Conservation (phyloP, 2,329 filamentous ascomycete genomes). For the Harringtonia lauricola region DNA sequence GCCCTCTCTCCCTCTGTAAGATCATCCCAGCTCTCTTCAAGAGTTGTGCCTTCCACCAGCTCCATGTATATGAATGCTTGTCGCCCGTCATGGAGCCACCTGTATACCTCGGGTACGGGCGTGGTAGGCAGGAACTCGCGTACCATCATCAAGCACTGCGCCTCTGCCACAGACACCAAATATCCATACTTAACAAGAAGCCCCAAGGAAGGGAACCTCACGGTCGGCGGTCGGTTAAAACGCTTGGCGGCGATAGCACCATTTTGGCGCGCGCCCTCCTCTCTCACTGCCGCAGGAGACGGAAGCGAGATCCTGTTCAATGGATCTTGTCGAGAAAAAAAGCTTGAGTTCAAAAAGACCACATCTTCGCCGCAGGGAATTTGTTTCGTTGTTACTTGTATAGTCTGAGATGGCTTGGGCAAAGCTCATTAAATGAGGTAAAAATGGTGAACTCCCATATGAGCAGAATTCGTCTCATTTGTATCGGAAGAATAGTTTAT, state of each 20-base stretch:
- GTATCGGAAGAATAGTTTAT: no score
- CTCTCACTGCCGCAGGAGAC: neutral
- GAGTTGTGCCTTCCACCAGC: slow-evolving; percentile 11
- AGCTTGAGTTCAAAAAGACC: neutral
- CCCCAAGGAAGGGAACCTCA: slow-evolving; percentile 17
- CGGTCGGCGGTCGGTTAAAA: slow-evolving; percentile 15
- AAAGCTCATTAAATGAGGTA: neutral
- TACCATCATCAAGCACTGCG: slow-evolving; percentile 8
- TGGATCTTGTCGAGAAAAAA: neutral
- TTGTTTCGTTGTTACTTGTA: neutral
- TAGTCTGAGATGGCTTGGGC: neutral
- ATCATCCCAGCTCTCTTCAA: slow-evolving; percentile 12
- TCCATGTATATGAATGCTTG: slow-evolving; percentile 17
- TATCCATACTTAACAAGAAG: slow-evolving; percentile 21
- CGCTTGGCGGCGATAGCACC: neutral
- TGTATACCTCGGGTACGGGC: slow-evolving; percentile 11
- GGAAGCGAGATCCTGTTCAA: neutral
- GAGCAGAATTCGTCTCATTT: no score
- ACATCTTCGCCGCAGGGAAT: neutral
- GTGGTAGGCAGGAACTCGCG: slow-evolving; percentile 5
- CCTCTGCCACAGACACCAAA: slow-evolving; percentile 15
- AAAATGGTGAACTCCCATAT: neutral
- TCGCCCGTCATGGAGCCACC: slow-evolving; percentile 11
- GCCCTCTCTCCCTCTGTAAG: slow-evolving; percentile 3
- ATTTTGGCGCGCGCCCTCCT: neutral